Evolutionary conservation across 345 rosid genomes (phyloP).

Genomic region (Garcia nutans): DNA sequence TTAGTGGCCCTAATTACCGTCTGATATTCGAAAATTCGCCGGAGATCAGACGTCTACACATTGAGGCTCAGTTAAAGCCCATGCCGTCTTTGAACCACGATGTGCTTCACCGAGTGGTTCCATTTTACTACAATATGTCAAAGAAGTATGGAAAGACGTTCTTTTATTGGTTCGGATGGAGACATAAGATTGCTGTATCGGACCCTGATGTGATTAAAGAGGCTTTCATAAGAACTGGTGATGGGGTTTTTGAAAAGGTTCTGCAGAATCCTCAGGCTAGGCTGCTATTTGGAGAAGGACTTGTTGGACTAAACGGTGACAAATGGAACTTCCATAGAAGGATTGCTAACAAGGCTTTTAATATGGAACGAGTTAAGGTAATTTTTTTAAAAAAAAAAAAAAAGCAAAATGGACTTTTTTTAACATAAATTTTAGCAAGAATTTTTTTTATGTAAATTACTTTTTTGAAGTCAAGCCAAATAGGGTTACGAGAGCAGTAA

Average conservation of each 20-base stretch:
- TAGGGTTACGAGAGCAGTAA: too few relatives aligned
- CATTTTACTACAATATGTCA: conserved; percentile 63
- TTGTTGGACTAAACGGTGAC: conserved; percentile 59
- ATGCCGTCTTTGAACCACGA: conserved; percentile 33
- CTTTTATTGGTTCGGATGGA: conserved; percentile 74
- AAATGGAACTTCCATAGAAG: conserved; percentile 68
- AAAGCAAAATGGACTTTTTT: too few relatives aligned
- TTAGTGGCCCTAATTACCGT: conserved; percentile 61
- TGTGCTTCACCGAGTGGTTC: conserved; percentile 46
- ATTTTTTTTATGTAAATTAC: too few relatives aligned
- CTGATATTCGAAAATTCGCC: conserved; percentile 55
- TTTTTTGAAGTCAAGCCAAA: too few relatives aligned
- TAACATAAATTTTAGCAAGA: too few relatives aligned
- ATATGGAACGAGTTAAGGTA: conserved; percentile 70
- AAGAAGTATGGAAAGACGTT: conserved; percentile 51
- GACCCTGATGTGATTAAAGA: conserved; percentile 67
- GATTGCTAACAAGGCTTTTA: conserved; percentile 63
- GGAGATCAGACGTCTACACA: conserved; percentile 44
- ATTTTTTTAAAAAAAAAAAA: neutral
- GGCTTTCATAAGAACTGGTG: conserved; percentile 39
- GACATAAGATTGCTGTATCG: conserved; percentile 56
- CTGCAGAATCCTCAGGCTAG: conserved; percentile 51
- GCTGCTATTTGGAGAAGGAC: conserved; percentile 67
- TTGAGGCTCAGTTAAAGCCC: conserved; percentile 48
- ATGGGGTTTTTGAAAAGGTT: conserved; percentile 44